These are phyloP conservation scores for Gentiana dahurica DNA, from an alignment of 257 asterid genomes.

Conservation along the genomic window DNA sequence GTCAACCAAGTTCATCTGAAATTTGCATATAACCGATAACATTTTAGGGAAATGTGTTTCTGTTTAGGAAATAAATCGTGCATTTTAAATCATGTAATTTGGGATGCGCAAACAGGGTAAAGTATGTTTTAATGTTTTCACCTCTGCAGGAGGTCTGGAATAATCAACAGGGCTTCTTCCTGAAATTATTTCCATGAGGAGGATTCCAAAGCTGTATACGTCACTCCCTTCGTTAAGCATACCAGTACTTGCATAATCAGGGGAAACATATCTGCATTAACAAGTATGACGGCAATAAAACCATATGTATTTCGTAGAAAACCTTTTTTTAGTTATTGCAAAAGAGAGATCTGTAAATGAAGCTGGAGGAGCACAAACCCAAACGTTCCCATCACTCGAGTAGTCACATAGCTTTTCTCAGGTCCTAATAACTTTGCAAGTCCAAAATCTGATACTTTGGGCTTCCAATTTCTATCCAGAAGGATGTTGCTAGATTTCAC, in stretches of 20 bases:
- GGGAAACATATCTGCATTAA: slow-evolving; percentile 82
- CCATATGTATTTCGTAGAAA: not conserved
- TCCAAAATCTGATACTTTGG: slow-evolving; percentile 95
- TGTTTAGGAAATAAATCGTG: too few relatives aligned
- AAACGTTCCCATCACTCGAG: slow-evolving; percentile 99
- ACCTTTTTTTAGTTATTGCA: not conserved
- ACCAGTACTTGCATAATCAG: slow-evolving; percentile 97
- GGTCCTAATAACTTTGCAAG: slow-evolving; percentile 85
- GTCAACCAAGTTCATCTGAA: slow-evolving; percentile 94
- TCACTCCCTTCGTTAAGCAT: slow-evolving; percentile 95
- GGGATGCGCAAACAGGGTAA: not conserved
- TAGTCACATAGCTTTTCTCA: slow-evolving; percentile 90
- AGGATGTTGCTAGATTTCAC: slow-evolving; percentile 97
- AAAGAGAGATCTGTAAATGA: slow-evolving; percentile 6
- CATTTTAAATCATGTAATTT: not conserved
- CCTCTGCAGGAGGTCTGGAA: slow-evolving; percentile 92
- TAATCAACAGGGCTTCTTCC: slow-evolving; percentile 96
- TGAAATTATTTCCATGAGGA: slow-evolving; percentile 82
- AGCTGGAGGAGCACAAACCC: slow-evolving; percentile 50
- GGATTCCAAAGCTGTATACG: slow-evolving; percentile 90
- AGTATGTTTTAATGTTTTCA: slow-evolving; percentile 8
- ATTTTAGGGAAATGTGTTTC: not conserved
- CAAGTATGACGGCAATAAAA: not conserved
- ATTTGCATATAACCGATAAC: slow-evolving; percentile 1
- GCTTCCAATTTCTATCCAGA: slow-evolving; percentile 74